phyloP scores from a whole-genome alignment of 73 alveolate genomes.

The Paramecium pentaurelia region DNA sequence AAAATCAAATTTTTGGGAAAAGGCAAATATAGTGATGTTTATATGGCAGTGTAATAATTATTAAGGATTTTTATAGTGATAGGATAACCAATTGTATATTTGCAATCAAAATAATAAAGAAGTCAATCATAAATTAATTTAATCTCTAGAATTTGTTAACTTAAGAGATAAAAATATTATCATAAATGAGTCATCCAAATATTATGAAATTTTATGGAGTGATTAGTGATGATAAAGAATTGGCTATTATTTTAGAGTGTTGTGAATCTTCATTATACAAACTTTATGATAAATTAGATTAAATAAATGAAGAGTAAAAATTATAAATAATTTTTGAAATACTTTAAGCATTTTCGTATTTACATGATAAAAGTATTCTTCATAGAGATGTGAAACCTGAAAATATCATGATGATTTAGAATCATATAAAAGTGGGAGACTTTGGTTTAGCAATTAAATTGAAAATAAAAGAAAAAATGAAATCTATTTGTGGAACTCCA shows the following conservation, averaged over 20 bases:
- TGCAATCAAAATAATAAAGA: not conserved
- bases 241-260: constrained; percentile 3
- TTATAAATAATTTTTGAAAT: not conserved
- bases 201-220: constrained; percentile 7
- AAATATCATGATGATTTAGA: constrained; percentile 17
- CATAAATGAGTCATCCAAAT: not conserved
- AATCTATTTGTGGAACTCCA: constrained; percentile 11
- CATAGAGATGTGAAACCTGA: constrained; percentile 62
- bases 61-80: not conserved
- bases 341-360: not conserved
- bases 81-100: not conserved
- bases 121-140: not conserved
- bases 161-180: not conserved
- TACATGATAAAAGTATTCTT: constrained; percentile 18
- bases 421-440: constrained; percentile 30
- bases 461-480: not conserved
- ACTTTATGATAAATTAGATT: not conserved
- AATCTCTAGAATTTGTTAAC: not conserved
- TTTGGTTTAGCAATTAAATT: not conserved
- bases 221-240: not conserved
- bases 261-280: constrained; percentile 33
- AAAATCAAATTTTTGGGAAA: constrained; percentile 40
- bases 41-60: not conserved
- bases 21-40: constrained; percentile 43
- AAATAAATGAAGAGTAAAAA: not conserved